phyloP scores from a whole-genome alignment of 129 eudicot species.

The Lactuca saligna region DNA sequence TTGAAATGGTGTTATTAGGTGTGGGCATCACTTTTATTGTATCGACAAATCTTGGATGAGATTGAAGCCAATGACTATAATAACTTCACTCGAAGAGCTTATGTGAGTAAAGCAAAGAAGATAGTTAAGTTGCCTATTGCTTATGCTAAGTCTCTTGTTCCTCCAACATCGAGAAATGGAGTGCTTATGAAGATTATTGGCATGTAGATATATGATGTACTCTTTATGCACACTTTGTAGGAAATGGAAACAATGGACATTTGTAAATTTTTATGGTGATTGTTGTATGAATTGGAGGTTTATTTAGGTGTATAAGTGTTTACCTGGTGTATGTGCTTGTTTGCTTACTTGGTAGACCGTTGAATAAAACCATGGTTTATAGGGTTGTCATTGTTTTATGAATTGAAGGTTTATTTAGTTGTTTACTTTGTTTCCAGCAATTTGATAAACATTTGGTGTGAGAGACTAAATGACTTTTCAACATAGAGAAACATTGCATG shows the following conservation, averaged over 20 bases:
- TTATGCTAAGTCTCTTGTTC: conserved; percentile 73
- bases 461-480: not conserved
- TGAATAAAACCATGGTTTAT: not conserved
- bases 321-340: not conserved
- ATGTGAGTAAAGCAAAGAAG: conserved; percentile 88
- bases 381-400: not conserved
- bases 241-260: conserved; percentile 28
- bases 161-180: conserved; percentile 50
- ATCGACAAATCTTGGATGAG: conserved; percentile 86
- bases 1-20: conserved; percentile 53
- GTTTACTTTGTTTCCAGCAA: no score
- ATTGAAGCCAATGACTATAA: conserved; percentile 96
- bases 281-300: conserved; percentile 27
- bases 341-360: not conserved
- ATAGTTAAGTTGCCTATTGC: conserved; percentile 78
- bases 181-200: conserved; percentile 27
- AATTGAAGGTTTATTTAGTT: no score
- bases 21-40: conserved; percentile 88
- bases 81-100: conserved; percentile 88
- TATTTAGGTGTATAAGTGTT: not conserved
- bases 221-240: conserved; percentile 17
- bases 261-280: conserved; percentile 33
- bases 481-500: no score
- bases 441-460: no score
- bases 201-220: conserved; percentile 21